These are phyloP conservation scores for Fusarium scirpi DNA, from an alignment of 2,329 filamentous ascomycete species.

Conservation along the genomic window DNA sequence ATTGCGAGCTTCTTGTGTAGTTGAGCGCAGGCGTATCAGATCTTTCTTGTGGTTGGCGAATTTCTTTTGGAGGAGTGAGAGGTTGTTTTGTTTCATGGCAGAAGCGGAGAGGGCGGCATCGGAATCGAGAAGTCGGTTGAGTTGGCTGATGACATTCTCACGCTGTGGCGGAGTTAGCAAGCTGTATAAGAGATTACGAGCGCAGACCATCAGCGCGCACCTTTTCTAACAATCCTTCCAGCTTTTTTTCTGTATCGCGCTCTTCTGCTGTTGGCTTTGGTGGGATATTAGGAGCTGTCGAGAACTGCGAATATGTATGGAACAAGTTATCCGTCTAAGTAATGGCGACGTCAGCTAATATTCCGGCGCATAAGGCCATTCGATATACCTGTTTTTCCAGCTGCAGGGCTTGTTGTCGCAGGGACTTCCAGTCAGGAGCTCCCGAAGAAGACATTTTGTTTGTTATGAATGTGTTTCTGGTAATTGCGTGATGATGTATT, in stretches of 20 bases:
- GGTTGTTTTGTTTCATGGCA: slow-evolving; percentile 96
- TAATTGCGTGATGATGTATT: slow-evolving; percentile 30
- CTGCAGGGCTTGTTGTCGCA: slow-evolving; percentile 89
- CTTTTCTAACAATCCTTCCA: slow-evolving; percentile 87
- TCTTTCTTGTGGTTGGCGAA: slow-evolving; percentile 88
- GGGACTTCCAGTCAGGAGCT: slow-evolving; percentile 86
- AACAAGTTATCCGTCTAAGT: slow-evolving; percentile 84
- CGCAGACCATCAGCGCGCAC: slow-evolving; percentile 57
- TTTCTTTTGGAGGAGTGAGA: slow-evolving; percentile 90
- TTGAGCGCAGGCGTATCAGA: slow-evolving; percentile 77
- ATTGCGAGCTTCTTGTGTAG: slow-evolving; percentile 82
- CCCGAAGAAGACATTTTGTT: slow-evolving; percentile 63
- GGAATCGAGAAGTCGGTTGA: slow-evolving; percentile 90
- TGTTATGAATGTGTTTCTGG: slow-evolving; percentile 4
- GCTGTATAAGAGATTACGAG: background rate
- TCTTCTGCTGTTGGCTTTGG: slow-evolving; percentile 89
- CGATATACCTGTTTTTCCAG: slow-evolving; percentile 85
- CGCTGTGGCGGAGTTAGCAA: slow-evolving; percentile 66
- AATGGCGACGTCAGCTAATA: slow-evolving; percentile 38
- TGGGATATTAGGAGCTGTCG: slow-evolving; percentile 81
- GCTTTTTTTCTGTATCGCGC: slow-evolving; percentile 78
- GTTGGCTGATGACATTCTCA: slow-evolving; percentile 82
- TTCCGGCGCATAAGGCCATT: slow-evolving; percentile 33
- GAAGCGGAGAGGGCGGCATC: slow-evolving; percentile 89
- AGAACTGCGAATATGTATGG: slow-evolving; percentile 91